These are phyloP conservation scores for Mycena vulgaris DNA, from an alignment of 768 basidiomycete species.

Conservation along the genomic window DNA sequence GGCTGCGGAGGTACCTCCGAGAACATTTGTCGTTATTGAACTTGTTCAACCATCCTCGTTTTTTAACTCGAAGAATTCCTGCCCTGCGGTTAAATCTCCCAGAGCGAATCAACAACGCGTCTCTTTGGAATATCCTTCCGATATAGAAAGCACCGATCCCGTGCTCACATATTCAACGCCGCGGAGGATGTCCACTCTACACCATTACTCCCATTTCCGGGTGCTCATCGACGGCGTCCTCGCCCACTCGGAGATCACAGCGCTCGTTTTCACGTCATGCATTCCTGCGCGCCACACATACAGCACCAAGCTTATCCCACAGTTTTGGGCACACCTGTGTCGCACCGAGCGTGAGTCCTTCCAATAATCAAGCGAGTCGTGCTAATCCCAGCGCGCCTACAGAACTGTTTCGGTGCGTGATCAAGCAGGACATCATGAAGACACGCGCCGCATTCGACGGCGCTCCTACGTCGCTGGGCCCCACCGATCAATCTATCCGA, in stretches of 20 bases:
- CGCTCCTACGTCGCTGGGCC: background rate
- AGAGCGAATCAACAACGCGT: slow-evolving; percentile 27
- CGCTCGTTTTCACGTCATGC: slow-evolving; percentile 29
- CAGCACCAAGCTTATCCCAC: slow-evolving; percentile 42
- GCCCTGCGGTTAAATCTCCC: slow-evolving; percentile 17
- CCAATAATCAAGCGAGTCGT: background rate
- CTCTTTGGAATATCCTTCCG: slow-evolving; percentile 35
- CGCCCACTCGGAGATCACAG: slow-evolving; percentile 44
- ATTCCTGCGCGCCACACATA: slow-evolving; percentile 31
- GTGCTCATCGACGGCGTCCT: slow-evolving; percentile 43
- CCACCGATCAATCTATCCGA: slow-evolving; percentile 29
- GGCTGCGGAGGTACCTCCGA: background rate
- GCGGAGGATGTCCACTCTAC: slow-evolving; percentile 32
- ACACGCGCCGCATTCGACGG: slow-evolving; percentile 6
- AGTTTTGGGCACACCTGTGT: slow-evolving; percentile 45
- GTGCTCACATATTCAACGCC: slow-evolving; percentile 42
- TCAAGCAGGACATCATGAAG: slow-evolving; percentile 42
- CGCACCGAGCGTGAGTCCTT: slow-evolving; percentile 37
- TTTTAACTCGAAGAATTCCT: background rate
- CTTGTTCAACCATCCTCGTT: slow-evolving; percentile 19
- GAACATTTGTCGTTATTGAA: slow-evolving; percentile 32
- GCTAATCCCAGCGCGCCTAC: background rate
- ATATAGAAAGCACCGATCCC: slow-evolving; percentile 33
- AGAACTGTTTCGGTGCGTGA: slow-evolving; percentile 44
- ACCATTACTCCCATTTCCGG: slow-evolving; percentile 42